Conservation (phyloP, 331 rosid genomes). For the Quercus phellos region DNA sequence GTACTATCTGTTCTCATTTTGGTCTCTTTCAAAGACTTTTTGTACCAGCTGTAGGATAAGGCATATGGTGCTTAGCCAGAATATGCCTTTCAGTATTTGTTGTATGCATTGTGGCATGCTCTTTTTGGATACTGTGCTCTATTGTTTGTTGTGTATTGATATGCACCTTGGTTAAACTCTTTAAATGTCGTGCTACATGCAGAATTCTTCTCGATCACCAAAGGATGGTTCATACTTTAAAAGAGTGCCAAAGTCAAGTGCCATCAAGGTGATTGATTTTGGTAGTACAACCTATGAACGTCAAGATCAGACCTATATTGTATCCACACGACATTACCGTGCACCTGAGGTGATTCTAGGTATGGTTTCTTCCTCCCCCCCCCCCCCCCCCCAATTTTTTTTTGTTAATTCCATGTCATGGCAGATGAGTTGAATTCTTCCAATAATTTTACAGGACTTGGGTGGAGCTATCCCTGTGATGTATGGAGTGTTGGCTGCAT, state of each 20-base stretch:
- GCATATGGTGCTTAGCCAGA: background rate
- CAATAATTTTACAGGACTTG: constrained; percentile 50
- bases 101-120: background rate
- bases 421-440: background rate
- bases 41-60: too few species aligned
- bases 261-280: constrained; percentile 86
- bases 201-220: constrained; percentile 68
- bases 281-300: constrained; percentile 82
- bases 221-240: constrained; percentile 50
- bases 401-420: background rate
- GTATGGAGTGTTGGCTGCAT: constrained; percentile 99
- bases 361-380: background rate
- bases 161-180: background rate
- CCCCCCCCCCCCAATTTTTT: background rate
- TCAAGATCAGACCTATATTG: constrained; percentile 72
- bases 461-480: constrained; percentile 96
- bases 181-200: background rate
- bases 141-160: background rate
- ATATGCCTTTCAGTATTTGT: background rate
- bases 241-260: constrained; percentile 75
- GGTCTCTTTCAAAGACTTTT: background rate
- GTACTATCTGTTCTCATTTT: background rate
- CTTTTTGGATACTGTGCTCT: background rate
- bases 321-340: constrained; percentile 87
- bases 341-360: constrained; percentile 92